Evolutionary conservation across 306 rosid species (phyloP), one percentile per base, ranked within the genome.

Genomic region (Casuarina glauca): DNA sequence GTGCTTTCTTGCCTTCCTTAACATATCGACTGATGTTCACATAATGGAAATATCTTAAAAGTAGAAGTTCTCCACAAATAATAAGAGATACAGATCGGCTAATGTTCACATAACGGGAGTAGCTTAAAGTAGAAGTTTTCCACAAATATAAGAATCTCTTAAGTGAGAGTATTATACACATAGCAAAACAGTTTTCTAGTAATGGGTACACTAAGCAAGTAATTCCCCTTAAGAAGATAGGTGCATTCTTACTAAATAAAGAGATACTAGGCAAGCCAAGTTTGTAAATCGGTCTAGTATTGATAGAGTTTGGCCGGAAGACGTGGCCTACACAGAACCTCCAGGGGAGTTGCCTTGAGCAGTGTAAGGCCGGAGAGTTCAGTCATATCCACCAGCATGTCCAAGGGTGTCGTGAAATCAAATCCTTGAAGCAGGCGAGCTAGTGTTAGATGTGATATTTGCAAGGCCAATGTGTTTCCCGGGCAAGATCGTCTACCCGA

Each of bases 371-470:
- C 86, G 1, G 82, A 35, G 0, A 88, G 87, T 83, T 90, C 90
- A 66, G 73, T 82, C 89, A 90, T 75, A 52, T 90, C 91, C 46
- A 85, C 82, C 12, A 69, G 51, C 26, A 66, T 82, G 66, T 69
- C 77, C 49, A 44, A 2, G 2, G 83, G 79, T 6, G 74, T 74
- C 3, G 72, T 55, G 5, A 87, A 50, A 15, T 82, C 85, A 83
- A 90, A 90, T 3, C 85, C 85, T 20, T 90, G 96, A 69, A 90
- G 82, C 68, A 88, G 45, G 13, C 90, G 75, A 42, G 90, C 91
- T 16, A 87, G 57, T 5, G 88, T 74, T 54, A 87, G 48, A 41
- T 85, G 81, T 4, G 26, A 73, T 41, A 87, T 79, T 38, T 87
- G 93, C 70, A 68, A 52, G 2, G 87, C 91, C 36, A 90, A 82